A percentile compares a stretch with the other conserved stretches of the same genome.
phyloP scores from a whole-genome alignment of 495 filamentous ascomycete species.

The Aspergillus wentii region DNA sequence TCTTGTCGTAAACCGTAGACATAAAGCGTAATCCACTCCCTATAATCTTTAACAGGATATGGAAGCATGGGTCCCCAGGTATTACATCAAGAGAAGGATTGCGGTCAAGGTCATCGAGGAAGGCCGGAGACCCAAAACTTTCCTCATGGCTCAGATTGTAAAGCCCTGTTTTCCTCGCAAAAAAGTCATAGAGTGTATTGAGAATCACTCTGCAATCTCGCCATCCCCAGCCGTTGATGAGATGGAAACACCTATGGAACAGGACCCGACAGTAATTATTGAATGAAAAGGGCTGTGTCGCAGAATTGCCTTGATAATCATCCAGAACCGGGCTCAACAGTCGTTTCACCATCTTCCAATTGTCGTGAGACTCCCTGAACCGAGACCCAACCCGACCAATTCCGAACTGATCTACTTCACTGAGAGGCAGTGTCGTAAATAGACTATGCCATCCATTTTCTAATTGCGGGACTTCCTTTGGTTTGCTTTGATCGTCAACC shows the following conservation, averaged over 20 bases:
- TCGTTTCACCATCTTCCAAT: slow-evolving; percentile 67
- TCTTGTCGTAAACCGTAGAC: slow-evolving; percentile 51
- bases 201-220: slow-evolving; percentile 71
- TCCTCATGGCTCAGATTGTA: slow-evolving; percentile 74
- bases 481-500: slow-evolving; percentile 5
- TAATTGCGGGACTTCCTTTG: slow-evolving; percentile 49
- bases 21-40: slow-evolving; percentile 64
- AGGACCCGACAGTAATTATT: slow-evolving; percentile 76
- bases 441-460: slow-evolving; percentile 71
- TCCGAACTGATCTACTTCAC: slow-evolving; percentile 69
- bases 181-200: slow-evolving; percentile 84
- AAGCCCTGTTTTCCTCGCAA: slow-evolving; percentile 68
- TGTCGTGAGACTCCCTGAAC: slow-evolving; percentile 51
- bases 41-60: slow-evolving; percentile 86
- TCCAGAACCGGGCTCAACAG: slow-evolving; percentile 61
- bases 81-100: slow-evolving; percentile 56
- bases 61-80: slow-evolving; percentile 78
- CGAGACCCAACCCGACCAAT: slow-evolving; percentile 52
- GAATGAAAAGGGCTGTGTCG: slow-evolving; percentile 55
- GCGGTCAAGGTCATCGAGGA: slow-evolving; percentile 67
- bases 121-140: slow-evolving; percentile 66
- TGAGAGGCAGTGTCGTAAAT: slow-evolving; percentile 69
- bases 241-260: slow-evolving; percentile 69
- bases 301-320: slow-evolving; percentile 53
- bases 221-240: slow-evolving; percentile 86